Evolutionary conservation across 805 yeast species (phyloP).

Genomic region (Candida ovalis): DNA sequence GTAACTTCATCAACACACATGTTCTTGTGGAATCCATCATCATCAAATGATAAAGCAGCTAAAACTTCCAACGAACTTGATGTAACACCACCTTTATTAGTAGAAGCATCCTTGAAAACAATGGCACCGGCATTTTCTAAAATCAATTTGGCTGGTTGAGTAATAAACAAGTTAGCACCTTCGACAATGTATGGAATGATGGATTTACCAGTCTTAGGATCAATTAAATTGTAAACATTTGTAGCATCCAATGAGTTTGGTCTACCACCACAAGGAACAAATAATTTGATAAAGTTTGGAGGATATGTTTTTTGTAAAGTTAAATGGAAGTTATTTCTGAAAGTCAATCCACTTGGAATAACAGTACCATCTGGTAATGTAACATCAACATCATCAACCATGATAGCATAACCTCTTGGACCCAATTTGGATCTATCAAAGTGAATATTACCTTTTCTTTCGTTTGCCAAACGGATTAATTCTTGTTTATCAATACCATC

Average conservation of each 20-base stretch:
- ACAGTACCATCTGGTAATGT: conserved; percentile 71
- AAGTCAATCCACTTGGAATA: conserved; percentile 79
- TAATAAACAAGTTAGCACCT: conserved; percentile 94
- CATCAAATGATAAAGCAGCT: conserved; percentile 90
- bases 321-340: conserved; percentile 88
- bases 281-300: conserved; percentile 61
- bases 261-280: conserved; percentile 99
- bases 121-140: conserved; percentile 85
- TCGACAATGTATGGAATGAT: conserved; percentile 87
- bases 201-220: conserved; percentile 69
- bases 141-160: conserved; percentile 87
- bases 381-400: conserved; percentile 81
- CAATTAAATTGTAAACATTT: conserved; percentile 70
- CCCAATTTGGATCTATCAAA: conserved; percentile 68
- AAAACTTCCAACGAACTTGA: conserved; percentile 93
- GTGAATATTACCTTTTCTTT: conserved; percentile 67
- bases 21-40: conserved; percentile 68
- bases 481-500: conserved; percentile 81
- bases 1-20: conserved; percentile 68
- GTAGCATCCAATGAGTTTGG: conserved; percentile 92
- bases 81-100: conserved; percentile 98
- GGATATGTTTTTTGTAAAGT: conserved; percentile 61
- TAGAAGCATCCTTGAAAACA: conserved; percentile 92
- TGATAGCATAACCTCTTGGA: conserved; percentile 71
- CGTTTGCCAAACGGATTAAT: conserved; percentile 70